These are phyloP conservation scores for Microcera coccophila DNA, from an alignment of 2,329 filamentous ascomycete species.

Conservation along the genomic window DNA sequence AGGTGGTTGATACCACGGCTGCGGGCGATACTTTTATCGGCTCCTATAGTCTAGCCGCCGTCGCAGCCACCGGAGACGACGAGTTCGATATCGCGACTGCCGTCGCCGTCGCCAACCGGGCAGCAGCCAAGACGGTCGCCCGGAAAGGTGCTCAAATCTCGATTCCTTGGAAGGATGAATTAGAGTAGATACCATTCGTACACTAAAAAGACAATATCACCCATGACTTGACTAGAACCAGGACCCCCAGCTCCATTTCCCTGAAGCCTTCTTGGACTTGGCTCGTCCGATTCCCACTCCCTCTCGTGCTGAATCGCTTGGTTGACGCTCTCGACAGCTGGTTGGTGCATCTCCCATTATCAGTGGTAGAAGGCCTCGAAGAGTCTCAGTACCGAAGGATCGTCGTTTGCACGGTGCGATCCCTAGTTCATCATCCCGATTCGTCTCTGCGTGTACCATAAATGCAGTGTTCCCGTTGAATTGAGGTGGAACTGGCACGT, in stretches of 20 bases:
- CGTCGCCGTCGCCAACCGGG: slow-evolving; percentile 49
- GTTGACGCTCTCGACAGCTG: slow-evolving; percentile 8
- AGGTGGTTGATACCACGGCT: slow-evolving; percentile 86
- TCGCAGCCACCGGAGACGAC: slow-evolving; percentile 47
- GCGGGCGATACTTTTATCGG: slow-evolving; percentile 95
- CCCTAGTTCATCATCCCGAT: slow-evolving; percentile 3
- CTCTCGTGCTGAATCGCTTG: slow-evolving; percentile 9
- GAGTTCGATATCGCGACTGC: slow-evolving; percentile 55
- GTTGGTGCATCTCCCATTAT: slow-evolving; percentile 15
- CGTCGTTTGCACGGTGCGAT: slow-evolving; percentile 19
- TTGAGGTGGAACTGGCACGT: slow-evolving; percentile 1
- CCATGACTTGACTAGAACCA: slow-evolving; percentile 27
- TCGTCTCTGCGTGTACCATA: slow-evolving; percentile 3
- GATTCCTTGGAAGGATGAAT: slow-evolving; percentile 43
- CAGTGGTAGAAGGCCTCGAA: slow-evolving; percentile 17
- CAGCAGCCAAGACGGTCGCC: slow-evolving; percentile 41
- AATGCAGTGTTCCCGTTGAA: slow-evolving; percentile 3
- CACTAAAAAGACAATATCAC: slow-evolving; percentile 14
- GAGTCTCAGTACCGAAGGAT: slow-evolving; percentile 19
- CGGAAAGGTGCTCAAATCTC: slow-evolving; percentile 42
- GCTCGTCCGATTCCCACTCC: slow-evolving; percentile 5
- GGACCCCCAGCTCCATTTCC: slow-evolving; percentile 27
- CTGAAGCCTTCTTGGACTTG: slow-evolving; percentile 24
- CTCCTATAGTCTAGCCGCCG: slow-evolving; percentile 67
- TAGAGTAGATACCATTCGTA: slow-evolving; percentile 18